phyloP scores from a whole-genome alignment of 805 yeast genomes.

The Cyberlindnera maclurae region DNA sequence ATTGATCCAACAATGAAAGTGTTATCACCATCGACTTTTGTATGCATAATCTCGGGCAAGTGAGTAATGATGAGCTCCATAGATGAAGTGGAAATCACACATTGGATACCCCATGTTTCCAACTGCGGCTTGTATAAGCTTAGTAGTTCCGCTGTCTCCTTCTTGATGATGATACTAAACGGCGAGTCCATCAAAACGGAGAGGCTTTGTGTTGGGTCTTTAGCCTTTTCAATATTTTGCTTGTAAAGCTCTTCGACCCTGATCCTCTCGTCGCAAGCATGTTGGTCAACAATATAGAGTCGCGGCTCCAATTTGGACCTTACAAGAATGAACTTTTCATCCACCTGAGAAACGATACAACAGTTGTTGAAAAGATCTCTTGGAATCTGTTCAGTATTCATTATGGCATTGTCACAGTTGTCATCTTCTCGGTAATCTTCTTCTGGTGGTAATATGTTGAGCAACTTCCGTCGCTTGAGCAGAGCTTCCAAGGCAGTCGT shows the following conservation, averaged over 20 bases:
- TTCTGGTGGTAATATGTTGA: too few relatives aligned
- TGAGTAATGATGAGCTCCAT: conserved; percentile 28
- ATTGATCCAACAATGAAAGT: conserved; percentile 31
- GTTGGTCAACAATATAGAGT: conserved; percentile 61
- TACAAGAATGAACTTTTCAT: conserved; percentile 54
- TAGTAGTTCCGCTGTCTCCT: conserved; percentile 29
- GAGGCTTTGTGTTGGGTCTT: conserved; percentile 18
- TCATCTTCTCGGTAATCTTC: background rate
- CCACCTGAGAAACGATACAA: conserved; percentile 50
- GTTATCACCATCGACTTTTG: conserved; percentile 25
- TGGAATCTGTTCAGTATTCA: conserved; percentile 3
- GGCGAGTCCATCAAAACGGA: conserved; percentile 7
- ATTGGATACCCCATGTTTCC: conserved; percentile 39
- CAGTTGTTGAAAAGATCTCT: conserved; percentile 20
- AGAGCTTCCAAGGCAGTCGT: conserved; percentile 1
- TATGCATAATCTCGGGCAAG: conserved; percentile 37
- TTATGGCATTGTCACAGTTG: background rate
- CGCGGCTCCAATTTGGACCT: conserved; percentile 9
- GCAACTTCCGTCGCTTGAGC: conserved; percentile 6
- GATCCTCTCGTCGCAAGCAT: conserved; percentile 78
- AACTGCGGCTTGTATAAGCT: conserved; percentile 25
- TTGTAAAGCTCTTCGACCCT: conserved; percentile 45
- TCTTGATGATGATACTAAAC: conserved; percentile 16
- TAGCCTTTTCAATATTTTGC: conserved; percentile 28
- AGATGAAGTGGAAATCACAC: conserved; percentile 3